phyloP scores from a whole-genome alignment of 2,329 filamentous ascomycete genomes.

The Verticillium dahliae region DNA sequence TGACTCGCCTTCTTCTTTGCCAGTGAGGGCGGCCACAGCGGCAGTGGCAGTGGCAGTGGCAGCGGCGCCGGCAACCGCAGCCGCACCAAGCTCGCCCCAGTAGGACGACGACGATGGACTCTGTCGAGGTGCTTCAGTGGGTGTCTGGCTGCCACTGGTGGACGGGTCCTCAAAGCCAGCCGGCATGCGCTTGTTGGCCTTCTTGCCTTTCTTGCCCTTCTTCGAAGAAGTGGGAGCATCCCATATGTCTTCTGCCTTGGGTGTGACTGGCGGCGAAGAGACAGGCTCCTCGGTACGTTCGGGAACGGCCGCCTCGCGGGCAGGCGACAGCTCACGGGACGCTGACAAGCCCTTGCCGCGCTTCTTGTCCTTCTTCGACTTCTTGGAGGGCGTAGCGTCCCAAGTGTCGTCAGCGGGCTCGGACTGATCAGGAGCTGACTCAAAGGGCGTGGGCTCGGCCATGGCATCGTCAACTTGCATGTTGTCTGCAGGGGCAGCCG shows the following conservation, averaged over 20 bases:
- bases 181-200: conserved; percentile 15
- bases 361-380: conserved; percentile 14
- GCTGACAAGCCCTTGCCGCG: conserved; percentile 1
- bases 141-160: background rate
- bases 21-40: background rate
- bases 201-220: conserved; percentile 20
- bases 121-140: background rate
- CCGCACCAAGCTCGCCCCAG: background rate
- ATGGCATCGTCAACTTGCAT: too few relatives aligned
- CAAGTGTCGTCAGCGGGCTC: background rate
- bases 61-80: background rate
- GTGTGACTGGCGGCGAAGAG: background rate
- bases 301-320: background rate
- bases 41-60: background rate
- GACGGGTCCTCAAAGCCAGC: background rate
- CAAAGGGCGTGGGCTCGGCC: background rate
- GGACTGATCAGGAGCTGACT: background rate
- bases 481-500: background rate
- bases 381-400: conserved; percentile 4
- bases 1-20: background rate
- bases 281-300: background rate
- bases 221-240: conserved; percentile 10
- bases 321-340: conserved; percentile 1
- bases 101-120: background rate
- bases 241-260: conserved; percentile 12